Evolutionary conservation across 1,284 basidiomycete genomes (phyloP), one percentile per base, ranked within the genome.

Genomic region (Apiotrichum domesticum): DNA sequence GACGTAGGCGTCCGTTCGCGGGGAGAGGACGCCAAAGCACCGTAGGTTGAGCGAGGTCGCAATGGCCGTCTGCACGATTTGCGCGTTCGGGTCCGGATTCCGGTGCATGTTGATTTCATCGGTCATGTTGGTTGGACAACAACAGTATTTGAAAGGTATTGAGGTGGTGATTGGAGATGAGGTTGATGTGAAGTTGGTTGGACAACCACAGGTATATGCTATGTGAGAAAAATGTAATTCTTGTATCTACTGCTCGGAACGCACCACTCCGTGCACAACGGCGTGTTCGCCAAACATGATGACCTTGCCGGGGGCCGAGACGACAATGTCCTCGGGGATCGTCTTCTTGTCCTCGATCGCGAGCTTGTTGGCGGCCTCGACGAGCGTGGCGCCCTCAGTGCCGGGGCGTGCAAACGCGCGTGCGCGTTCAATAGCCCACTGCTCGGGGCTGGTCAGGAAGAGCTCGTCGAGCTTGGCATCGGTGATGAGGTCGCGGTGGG

Each of bases 261-360:
- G 81, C 73, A 91, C 90, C 54, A 94, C 88, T 55, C 96, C 96
- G 73, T 98, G 89, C 29, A 99, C 96, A 53, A 99, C 96, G 14
- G 96, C 96, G 77, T 99, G 96, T 78, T 99, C 96, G 53, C 96
- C 96, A 66, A 98, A 98, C 57, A 99, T 77, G 65, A 99, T 98
- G 61, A 98, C 90, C 76, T 99, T 99, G 46, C 96, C 96, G 6
- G 96, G 96, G 6, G 96, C 90, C 56, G 90, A 93, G 56, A 96
- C 87, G 56, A 94, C 82, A 46, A 83, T 79, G 56, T 85, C 77
- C 51, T 82, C 78, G 14, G 74, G 66, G 41, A 77, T 64, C 33
- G 66, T 63, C 51, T 65, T 68, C 35, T 62, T 61, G 44, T 63
- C 66, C 41, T 33, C 51, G 39, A 58, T 44, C 44, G 56, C 58